Conservation (phyloP, 2,329 filamentous ascomycete genomes). For the Phialophora verrucosa region DNA sequence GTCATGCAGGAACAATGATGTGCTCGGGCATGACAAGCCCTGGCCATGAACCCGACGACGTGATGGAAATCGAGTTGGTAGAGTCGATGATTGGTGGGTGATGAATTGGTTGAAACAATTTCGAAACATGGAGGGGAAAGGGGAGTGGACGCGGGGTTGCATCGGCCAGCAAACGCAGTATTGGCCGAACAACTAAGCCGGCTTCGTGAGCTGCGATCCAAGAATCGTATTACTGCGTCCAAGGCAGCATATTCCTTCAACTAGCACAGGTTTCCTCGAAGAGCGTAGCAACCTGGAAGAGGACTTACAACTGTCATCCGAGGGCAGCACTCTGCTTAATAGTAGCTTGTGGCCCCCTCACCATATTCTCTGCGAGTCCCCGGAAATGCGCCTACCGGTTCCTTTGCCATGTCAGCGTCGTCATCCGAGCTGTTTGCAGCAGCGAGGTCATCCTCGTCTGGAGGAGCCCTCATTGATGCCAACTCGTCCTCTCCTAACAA, state of each 20-base stretch:
- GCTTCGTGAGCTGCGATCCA: neutral
- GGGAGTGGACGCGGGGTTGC: conserved; percentile 5
- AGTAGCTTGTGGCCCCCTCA: conserved; percentile 24
- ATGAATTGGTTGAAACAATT: conserved; percentile 18
- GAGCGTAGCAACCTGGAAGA: neutral
- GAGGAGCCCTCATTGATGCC: conserved; percentile 62
- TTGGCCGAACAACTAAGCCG: neutral
- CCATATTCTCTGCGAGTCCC: conserved; percentile 37
- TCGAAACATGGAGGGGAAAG: conserved; percentile 17
- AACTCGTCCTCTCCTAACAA: conserved; percentile 69
- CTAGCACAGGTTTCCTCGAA: neutral
- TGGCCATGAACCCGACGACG: neutral
- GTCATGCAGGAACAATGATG: conserved; percentile 5
- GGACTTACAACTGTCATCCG: neutral
- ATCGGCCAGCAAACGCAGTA: neutral
- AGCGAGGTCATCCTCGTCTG: conserved; percentile 54
- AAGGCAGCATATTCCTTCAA: neutral
- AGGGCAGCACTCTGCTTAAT: conserved; percentile 10
- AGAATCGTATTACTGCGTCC: neutral
- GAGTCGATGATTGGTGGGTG: conserved; percentile 14
- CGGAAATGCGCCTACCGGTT: conserved; percentile 46
- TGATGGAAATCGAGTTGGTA: neutral
- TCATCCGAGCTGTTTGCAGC: conserved; percentile 45
- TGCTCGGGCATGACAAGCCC: neutral
- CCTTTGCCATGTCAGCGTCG: conserved; percentile 44